A percentile compares a stretch with the other conserved stretches of the same genome.
Conservation (phyloP, 2,329 filamentous ascomycete genomes). For the Ascochyta lentis region DNA sequence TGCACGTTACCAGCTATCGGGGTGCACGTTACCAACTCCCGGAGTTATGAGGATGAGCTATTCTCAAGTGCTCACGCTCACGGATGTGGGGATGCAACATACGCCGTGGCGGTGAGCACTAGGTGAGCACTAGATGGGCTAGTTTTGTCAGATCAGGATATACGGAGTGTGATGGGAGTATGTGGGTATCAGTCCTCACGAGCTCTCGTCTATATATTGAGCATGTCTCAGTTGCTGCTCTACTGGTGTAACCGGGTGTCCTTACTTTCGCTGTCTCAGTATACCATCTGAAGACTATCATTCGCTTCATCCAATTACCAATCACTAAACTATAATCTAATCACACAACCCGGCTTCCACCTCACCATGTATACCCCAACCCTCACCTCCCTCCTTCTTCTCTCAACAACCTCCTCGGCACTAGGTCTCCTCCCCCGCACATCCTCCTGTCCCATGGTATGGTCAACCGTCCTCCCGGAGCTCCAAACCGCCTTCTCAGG, state of each 20-base stretch:
- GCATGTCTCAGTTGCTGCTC: conserved; percentile 4
- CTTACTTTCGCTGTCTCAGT: conserved; percentile 3
- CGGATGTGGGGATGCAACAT: conserved; percentile 5
- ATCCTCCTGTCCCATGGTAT: conserved; percentile 27
- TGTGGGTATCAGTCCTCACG: neutral
- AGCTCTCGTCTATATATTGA: conserved; percentile 11
- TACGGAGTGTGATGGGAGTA: neutral
- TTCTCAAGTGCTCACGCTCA: conserved; percentile 6
- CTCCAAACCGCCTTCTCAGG: conserved; percentile 24
- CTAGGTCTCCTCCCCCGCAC: conserved; percentile 19
- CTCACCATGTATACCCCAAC: conserved; percentile 14
- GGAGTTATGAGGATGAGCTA: neutral
- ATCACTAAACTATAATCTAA: neutral
- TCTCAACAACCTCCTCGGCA: conserved; percentile 17
- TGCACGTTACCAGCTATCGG: no score
- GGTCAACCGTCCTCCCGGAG: conserved; percentile 25
- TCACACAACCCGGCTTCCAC: neutral
- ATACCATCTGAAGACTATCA: conserved; percentile 3
- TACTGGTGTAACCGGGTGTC: neutral
- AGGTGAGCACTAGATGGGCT: neutral
- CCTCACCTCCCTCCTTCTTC: conserved; percentile 5
- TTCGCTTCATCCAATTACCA: neutral
- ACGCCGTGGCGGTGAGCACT: neutral
- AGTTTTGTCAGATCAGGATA: neutral
- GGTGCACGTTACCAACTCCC: no score